Evolutionary conservation across 2,329 filamentous ascomycete genomes (phyloP).

Genomic region (Orbilia blumenaviensis): DNA sequence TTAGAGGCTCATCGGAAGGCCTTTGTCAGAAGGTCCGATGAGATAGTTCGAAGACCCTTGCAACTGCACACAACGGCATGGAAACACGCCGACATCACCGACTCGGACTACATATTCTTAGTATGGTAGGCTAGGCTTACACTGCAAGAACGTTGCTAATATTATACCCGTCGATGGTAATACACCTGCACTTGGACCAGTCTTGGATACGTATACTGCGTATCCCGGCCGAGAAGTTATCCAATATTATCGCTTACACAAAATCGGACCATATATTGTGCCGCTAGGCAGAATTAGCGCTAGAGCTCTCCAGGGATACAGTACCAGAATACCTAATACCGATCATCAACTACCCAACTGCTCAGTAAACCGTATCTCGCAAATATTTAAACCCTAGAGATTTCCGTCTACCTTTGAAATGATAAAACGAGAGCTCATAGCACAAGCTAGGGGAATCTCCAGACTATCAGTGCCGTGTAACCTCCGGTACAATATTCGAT

Average conservation of each 20-base stretch:
- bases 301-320: too few relatives aligned
- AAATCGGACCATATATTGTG: too few relatives aligned
- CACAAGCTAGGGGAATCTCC: neutral
- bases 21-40: conserved; percentile 22
- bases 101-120: neutral
- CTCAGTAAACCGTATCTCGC: neutral
- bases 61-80: neutral
- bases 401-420: neutral
- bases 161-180: conserved; percentile 22
- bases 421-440: conserved; percentile 10
- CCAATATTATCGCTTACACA: too few relatives aligned
- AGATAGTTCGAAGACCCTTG: too few relatives aligned
- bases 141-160: neutral
- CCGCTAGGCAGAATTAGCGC: too few relatives aligned
- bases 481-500: neutral
- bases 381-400: neutral
- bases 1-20: neutral
- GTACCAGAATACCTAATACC: too few relatives aligned
- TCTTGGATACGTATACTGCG: neutral
- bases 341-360: too few relatives aligned
- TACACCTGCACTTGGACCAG: too few relatives aligned
- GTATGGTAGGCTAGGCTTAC: neutral
- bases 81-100: conserved; percentile 25
- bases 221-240: neutral
- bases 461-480: neutral